Evolutionary conservation across 1,139 yeast genomes (phyloP), one percentile per base, ranked within the genome.

Genomic region (Protomyces gravidus): DNA sequence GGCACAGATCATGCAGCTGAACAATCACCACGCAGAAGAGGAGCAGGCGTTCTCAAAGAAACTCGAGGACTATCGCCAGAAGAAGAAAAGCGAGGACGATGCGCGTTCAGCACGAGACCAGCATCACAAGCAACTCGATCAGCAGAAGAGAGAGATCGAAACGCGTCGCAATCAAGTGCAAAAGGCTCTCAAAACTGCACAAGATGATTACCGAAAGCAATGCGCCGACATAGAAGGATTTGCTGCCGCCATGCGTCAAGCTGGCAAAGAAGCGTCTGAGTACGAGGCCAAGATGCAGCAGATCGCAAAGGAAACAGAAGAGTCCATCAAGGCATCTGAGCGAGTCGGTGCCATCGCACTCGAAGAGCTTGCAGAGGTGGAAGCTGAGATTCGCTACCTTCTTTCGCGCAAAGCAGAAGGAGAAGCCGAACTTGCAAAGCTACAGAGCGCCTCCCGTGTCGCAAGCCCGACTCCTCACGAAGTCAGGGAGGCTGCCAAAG

Each of bases 71-170:
- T 71, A 79, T 13, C 71, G 74, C 48, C 77, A 76, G 45, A 73
- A 78, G 33, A 75, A 79, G 63, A 76, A 73, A 62, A 69, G 73
- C 15, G 83, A 80, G 58, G 85, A 81, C 65, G 71, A 71, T n/a
- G 76, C 74, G 60, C 72, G 83, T 47, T 70, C 78, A 11, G 75
- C 76, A 61, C 68, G 79, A 50, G 73, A 79, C 53, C 73, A 77
- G 4, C 85, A 81, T 63, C 75, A 76, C 45, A 79, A 79, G 62
- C 68, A 75, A 40, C 67, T 80, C 21, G 85, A 81, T 61, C 75
- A 73, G 50, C 66, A 72, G 5, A 71, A 71, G 51, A 72, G 76
- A n/a, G 67, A 67, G 19, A 65, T 75, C 19, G 78, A 76, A 49
- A 65, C 71, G 13, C 72, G 73, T 50, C 67, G 69, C 36, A 51